Evolutionary conservation across 257 asterid species (phyloP).

Genomic region (Capsicum baccatum): DNA sequence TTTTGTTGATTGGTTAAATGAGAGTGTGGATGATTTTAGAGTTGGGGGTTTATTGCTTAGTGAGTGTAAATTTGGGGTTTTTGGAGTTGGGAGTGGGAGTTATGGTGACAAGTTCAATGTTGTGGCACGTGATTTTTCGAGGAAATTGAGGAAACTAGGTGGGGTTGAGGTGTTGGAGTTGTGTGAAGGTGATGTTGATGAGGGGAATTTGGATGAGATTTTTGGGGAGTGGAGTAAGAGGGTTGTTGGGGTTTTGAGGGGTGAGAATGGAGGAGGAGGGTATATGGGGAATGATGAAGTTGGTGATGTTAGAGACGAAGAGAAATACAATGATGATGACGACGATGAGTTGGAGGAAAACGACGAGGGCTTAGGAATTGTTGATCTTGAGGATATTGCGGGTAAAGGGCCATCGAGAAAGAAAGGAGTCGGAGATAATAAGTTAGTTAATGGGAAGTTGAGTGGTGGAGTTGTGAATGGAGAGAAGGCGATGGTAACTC

Average conservation of each 20-base stretch:
- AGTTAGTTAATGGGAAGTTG: constrained; percentile 56
- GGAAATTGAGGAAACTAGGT: constrained; percentile 71
- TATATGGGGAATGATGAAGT: constrained; percentile 38
- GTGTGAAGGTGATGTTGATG: constrained; percentile 85
- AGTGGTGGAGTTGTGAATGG: constrained; percentile 64
- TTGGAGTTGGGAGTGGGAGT: constrained; percentile 87
- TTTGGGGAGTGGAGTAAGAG: constrained; percentile 77
- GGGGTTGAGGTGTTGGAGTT: constrained; percentile 68
- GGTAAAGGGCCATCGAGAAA: constrained; percentile 86
- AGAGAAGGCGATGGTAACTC: constrained; percentile 95
- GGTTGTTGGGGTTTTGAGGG: constrained; percentile 61
- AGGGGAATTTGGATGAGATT: constrained; percentile 64
- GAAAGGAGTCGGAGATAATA: constrained; percentile 46
- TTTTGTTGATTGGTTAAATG: constrained; percentile 81
- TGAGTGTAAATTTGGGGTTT: constrained; percentile 69
- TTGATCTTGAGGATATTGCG: constrained; percentile 97
- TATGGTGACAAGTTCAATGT: constrained; percentile 73
- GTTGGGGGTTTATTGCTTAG: constrained; percentile 80
- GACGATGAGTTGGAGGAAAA: constrained; percentile 37
- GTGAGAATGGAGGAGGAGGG: constrained; percentile 41
- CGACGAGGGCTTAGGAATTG: constrained; percentile 52
- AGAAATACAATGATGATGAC: constrained; percentile 44
- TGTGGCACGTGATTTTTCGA: constrained; percentile 62
- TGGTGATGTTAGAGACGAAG: constrained; percentile 57
- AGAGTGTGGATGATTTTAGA: constrained; percentile 92